Percentiles rank a stretch among this genome's conserved stretches.
These are phyloP conservation scores for Pythium angustatum DNA, from an alignment of 352 stramenopile species.

Conservation along the genomic window DNA sequence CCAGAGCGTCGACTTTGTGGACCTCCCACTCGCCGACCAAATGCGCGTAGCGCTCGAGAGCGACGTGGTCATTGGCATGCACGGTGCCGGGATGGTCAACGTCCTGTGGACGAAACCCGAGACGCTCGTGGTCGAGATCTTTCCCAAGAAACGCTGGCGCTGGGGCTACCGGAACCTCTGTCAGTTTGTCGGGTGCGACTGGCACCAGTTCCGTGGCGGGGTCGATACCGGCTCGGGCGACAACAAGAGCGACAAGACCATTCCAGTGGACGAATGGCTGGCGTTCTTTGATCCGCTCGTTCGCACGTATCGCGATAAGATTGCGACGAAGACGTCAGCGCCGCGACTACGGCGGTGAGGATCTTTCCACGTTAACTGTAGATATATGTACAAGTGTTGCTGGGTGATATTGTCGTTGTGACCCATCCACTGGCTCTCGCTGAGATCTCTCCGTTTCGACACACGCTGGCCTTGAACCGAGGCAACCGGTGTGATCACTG, in stretches of 20 bases:
- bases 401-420: no score
- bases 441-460: no score
- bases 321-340: no score
- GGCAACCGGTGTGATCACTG: no score
- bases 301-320: neutral
- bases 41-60: constrained; percentile 65
- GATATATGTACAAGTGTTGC: no score
- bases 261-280: constrained; percentile 53
- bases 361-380: no score
- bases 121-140: constrained; percentile 75
- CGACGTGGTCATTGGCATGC: constrained; percentile 81
- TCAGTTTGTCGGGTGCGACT: constrained; percentile 69
- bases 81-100: constrained; percentile 80
- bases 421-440: no score
- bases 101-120: constrained; percentile 57
- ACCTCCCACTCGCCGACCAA: constrained; percentile 55
- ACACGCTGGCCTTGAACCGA: no score
- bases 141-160: constrained; percentile 47
- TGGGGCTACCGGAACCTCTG: constrained; percentile 83
- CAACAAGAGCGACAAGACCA: constrained; percentile 58
- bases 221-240: constrained; percentile 34
- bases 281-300: constrained; percentile 55
- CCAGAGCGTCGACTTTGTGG: constrained; percentile 66
- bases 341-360: neutral
- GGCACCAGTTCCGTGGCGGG: constrained; percentile 46